These are phyloP conservation scores for Neocatenulostroma microsporum DNA, from an alignment of 2,329 filamentous ascomycete genomes.

Conservation along the genomic window DNA sequence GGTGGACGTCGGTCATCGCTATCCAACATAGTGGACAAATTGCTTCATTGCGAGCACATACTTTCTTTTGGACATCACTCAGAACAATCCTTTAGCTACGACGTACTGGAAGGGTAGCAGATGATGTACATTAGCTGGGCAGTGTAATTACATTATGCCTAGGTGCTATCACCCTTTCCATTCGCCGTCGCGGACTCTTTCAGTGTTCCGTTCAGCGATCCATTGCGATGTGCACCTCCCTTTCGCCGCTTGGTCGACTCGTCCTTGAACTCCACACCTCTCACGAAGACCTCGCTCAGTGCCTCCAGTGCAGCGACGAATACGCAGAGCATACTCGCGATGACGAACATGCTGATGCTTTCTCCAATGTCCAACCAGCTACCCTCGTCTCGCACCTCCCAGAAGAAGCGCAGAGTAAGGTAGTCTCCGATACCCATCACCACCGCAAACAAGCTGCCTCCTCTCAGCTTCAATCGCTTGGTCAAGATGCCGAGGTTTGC, in stretches of 20 bases:
- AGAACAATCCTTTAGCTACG: too few species aligned
- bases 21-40: too few species aligned
- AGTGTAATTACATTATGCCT: too few species aligned
- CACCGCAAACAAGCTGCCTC: constrained; percentile 85
- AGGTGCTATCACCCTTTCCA: background rate
- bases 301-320: constrained; percentile 86
- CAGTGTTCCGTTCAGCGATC: background rate
- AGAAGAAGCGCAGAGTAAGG: constrained; percentile 93
- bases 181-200: background rate
- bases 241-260: background rate
- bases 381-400: constrained; percentile 91
- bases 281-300: constrained; percentile 73
- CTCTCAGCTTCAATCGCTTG: constrained; percentile 70
- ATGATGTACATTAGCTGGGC: too few species aligned
- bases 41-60: too few species aligned
- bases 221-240: background rate
- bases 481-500: constrained; percentile 94
- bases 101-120: too few species aligned
- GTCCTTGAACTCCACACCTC: constrained; percentile 62
- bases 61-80: too few species aligned
- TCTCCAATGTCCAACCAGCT: constrained; percentile 97
- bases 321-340: constrained; percentile 79
- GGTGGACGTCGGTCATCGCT: too few species aligned
- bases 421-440: constrained; percentile 89
- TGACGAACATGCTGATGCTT: constrained; percentile 90